These are phyloP conservation scores for Colletotrichum scovillei DNA, from an alignment of 2,329 filamentous ascomycete species.

Conservation along the genomic window DNA sequence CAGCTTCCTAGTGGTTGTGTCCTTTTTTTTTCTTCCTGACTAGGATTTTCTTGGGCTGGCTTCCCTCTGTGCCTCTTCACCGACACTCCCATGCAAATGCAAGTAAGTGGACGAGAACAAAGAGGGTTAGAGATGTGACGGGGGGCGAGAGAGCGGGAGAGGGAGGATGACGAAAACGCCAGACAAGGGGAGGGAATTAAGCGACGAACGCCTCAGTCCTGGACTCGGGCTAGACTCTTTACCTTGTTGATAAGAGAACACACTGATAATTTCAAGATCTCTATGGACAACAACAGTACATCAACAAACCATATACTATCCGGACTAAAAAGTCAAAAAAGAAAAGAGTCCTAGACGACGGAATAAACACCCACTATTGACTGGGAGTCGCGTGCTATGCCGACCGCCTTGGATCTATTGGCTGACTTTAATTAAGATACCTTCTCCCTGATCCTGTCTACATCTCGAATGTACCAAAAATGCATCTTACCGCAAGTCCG, in stretches of 20 bases:
- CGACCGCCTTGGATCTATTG: neutral
- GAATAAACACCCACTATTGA: neutral
- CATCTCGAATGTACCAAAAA: neutral
- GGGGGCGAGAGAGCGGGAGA: slow-evolving; percentile 18
- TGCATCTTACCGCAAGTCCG: neutral
- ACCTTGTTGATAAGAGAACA: neutral
- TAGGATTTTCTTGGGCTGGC: neutral
- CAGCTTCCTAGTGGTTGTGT: neutral
- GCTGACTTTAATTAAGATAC: neutral
- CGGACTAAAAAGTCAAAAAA: neutral
- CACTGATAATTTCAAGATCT: neutral
- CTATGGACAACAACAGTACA: neutral
- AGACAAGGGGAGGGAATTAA: slow-evolving; percentile 27
- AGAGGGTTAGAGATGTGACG: neutral
- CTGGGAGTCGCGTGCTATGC: neutral
- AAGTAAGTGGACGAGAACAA: neutral
- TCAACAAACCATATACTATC: neutral
- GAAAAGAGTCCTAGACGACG: neutral
- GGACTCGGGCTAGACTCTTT: slow-evolving; percentile 2
- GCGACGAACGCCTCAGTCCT: slow-evolving; percentile 15
- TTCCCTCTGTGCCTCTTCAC: neutral
- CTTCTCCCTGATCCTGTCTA: neutral
- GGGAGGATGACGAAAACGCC: slow-evolving; percentile 30
- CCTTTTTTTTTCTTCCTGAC: neutral
- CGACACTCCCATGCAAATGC: slow-evolving; percentile 3